phyloP scores from a whole-genome alignment of 805 yeast species.

The Wickerhamiella siamensis region DNA sequence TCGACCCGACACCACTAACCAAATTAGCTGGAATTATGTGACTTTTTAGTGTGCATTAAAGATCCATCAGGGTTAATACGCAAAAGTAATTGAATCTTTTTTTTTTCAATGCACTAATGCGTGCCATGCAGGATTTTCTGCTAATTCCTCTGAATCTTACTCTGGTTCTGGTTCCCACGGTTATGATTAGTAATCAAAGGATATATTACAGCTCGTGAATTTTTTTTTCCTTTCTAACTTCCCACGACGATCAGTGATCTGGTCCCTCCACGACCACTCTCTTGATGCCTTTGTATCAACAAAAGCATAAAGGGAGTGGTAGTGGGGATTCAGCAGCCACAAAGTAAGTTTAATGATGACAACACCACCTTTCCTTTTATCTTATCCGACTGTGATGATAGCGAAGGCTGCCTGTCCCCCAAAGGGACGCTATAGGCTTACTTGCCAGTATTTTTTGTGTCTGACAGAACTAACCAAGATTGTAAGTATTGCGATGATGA shows the following conservation, averaged over 20 bases:
- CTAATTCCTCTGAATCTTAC: no score
- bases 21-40: constrained; percentile 8
- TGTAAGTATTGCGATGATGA: constrained; percentile 25
- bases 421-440: constrained; percentile 19
- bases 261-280: no score
- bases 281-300: no score
- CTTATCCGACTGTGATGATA: constrained; percentile 31
- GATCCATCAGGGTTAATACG: no score
- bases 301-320: no score
- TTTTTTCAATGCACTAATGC: no score
- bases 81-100: no score
- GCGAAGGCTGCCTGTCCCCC: constrained; percentile 22
- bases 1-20: constrained; percentile 3
- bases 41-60: no score
- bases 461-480: constrained; percentile 15
- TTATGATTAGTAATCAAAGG: not conserved
- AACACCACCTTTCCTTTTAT: constrained; percentile 26
- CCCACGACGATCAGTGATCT: not conserved
- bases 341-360: constrained; percentile 23
- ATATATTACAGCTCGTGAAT: not conserved
- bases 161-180: not conserved
- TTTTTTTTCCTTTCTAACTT: not conserved
- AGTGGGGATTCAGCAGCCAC: not conserved
- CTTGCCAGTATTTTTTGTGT: constrained; percentile 29
- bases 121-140: no score